Evolutionary conservation across 768 basidiomycete species (phyloP), one percentile per base, ranked within the genome.

Genomic region (Boletus tomentosulus): DNA sequence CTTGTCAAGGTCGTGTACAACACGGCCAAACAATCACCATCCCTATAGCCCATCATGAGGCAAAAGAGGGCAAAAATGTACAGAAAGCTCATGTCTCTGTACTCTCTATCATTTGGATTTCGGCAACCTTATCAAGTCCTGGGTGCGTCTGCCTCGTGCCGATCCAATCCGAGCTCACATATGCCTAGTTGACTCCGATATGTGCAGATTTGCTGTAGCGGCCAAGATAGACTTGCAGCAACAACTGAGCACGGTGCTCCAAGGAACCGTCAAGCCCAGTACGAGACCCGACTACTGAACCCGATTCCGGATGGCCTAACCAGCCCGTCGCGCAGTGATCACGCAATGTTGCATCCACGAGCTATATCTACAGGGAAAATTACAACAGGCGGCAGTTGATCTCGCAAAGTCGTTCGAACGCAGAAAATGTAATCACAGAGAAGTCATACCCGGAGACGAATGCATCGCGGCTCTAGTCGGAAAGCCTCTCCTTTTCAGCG

Each of bases 311-410:
- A 47, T 47, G 19, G 43, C 50, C 66, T 73, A 64, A 74, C 78
- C 66, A 71, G 73, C 73, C 31, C 75, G 77, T 73, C 73, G 70
- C 70, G 54, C 61, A 98, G 97, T 99, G 96, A 98, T 99, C 69
- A 98, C 97, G 0, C 96, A 98, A 67, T 99, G 97, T 70, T 96
- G 87, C 66, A 93, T 99, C 39, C 86, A 94, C 60, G 91, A 92
- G 66, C 78, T 99, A 2, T 98, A 99, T 73, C 78, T 92, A 3
- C 81, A 87, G 52, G 94, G 92, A 12, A 83, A 79, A 54, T 64
- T 77, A 2, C 80, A 81, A 30, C 94, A 98, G 65, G 72, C 80
- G 0, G 82, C 86, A 0, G 86, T 92, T 0, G 91, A 97, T 66
- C 78, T 97, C 41, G 96, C 97, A 2, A 98, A 98, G 72, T 80